These are phyloP conservation scores for Haberlea rhodopensis DNA, from an alignment of 257 asterid species.

Conservation along the genomic window DNA sequence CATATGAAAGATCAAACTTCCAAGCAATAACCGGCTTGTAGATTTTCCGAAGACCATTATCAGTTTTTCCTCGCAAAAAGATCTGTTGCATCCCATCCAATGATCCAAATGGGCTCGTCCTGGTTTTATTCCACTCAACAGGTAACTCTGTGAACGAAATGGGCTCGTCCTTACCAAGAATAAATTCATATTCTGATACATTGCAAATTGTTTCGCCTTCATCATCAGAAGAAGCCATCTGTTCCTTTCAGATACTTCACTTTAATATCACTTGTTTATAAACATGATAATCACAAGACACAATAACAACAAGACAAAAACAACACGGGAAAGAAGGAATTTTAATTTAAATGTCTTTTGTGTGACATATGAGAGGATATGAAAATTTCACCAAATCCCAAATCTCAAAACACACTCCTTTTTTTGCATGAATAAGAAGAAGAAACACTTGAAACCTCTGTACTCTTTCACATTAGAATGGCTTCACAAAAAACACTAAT, in stretches of 20 bases:
- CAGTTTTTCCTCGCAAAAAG: constrained; percentile 59
- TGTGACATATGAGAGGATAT: no score
- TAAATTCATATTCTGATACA: constrained; percentile 59
- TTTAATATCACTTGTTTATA: constrained; percentile 9
- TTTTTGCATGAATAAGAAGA: no score
- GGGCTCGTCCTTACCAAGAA: constrained; percentile 38
- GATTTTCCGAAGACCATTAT: constrained; percentile 63
- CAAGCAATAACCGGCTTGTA: constrained; percentile 68
- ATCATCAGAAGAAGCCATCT: constrained; percentile 78
- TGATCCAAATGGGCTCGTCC: constrained; percentile 1
- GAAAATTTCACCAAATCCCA: no score
- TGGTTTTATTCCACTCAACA: constrained; percentile 43
- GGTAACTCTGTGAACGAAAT: constrained; percentile 59
- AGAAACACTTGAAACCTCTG: no score
- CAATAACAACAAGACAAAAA: no score
- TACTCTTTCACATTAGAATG: no score
- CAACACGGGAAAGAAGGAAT: no score
- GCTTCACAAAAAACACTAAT: no score
- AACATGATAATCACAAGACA: constrained; percentile 5
- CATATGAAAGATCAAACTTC: constrained; percentile 55
- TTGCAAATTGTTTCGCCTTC: constrained; percentile 47
- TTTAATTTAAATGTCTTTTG: no score
- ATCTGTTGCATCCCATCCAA: constrained; percentile 37
- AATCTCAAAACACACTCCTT: no score
- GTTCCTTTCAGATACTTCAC: constrained; percentile 16